phyloP scores from a whole-genome alignment of 2,329 filamentous ascomycete species.

The Neofusicoccum kwambonambiense region DNA sequence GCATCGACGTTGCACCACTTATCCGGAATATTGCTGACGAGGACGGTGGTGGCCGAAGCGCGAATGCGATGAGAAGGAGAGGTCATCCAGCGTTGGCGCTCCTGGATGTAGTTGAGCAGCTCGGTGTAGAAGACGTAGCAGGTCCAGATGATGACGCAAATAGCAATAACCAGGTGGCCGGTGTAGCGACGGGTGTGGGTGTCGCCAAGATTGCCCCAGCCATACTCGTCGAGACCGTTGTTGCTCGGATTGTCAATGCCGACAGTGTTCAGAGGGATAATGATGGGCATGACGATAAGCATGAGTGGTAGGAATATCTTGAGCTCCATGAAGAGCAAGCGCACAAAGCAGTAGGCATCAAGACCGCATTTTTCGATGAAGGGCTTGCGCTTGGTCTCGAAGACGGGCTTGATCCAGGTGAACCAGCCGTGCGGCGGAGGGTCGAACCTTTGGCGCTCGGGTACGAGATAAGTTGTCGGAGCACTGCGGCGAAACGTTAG shows the following conservation, averaged over 20 bases:
- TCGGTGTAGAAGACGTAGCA: slow-evolving; percentile 86
- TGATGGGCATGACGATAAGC: slow-evolving; percentile 73
- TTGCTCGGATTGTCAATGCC: slow-evolving; percentile 63
- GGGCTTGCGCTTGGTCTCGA: slow-evolving; percentile 3
- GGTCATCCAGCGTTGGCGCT: slow-evolving; percentile 91
- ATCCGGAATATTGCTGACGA: slow-evolving; percentile 84
- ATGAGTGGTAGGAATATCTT: slow-evolving; percentile 89
- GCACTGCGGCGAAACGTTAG: slow-evolving; percentile 52
- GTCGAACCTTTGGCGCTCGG: slow-evolving; percentile 79
- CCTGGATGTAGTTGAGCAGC: slow-evolving; percentile 81
- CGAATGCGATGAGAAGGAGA: slow-evolving; percentile 90
- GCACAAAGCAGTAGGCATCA: slow-evolving; percentile 95
- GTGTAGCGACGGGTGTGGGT: slow-evolving; percentile 69
- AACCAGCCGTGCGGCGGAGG: slow-evolving; percentile 62
- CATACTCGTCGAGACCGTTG: slow-evolving; percentile 67
- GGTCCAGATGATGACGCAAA: slow-evolving; percentile 77
- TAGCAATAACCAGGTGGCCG: slow-evolving; percentile 78
- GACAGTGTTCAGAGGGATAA: slow-evolving; percentile 80
- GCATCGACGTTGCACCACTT: slow-evolving; percentile 89
- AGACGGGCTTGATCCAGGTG: slow-evolving; percentile 50
- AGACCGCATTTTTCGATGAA: slow-evolving; percentile 58
- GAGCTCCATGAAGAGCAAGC: slow-evolving; percentile 81
- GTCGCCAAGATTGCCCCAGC: slow-evolving; percentile 78
- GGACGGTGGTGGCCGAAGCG: slow-evolving; percentile 91
- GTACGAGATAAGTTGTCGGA: slow-evolving; percentile 81